Percentiles rank a stretch among this genome's conserved stretches.
These are phyloP conservation scores for Hippophae tibetana DNA, from an alignment of 306 rosid species.

Conservation along the genomic window DNA sequence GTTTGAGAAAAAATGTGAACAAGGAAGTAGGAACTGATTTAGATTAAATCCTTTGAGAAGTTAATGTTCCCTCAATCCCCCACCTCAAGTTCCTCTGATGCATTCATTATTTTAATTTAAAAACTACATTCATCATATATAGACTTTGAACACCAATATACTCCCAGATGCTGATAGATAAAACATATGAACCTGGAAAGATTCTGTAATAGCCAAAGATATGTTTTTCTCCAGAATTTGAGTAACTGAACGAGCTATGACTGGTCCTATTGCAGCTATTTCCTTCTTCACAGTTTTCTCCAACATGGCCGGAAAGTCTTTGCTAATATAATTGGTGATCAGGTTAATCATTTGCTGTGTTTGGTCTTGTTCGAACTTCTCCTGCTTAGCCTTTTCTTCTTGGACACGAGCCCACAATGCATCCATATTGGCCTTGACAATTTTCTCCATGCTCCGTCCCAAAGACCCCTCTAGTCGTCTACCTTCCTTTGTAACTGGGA, in stretches of 20 bases:
- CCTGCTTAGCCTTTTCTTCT: slow-evolving; percentile 60
- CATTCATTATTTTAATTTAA: too few relatives aligned
- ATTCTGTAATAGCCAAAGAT: slow-evolving; percentile 39
- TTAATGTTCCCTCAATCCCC: too few relatives aligned
- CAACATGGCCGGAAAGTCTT: slow-evolving; percentile 41
- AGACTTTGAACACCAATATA: background rate
- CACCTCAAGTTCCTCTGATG: too few relatives aligned
- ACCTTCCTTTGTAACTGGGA: slow-evolving; percentile 53
- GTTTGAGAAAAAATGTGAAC: slow-evolving; percentile 4
- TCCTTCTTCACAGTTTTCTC: slow-evolving; percentile 64
- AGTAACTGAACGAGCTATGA: slow-evolving; percentile 40
- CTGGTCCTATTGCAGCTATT: slow-evolving; percentile 47
- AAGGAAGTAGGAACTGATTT: background rate
- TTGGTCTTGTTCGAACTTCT: slow-evolving; percentile 49
- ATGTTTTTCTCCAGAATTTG: slow-evolving; percentile 45
- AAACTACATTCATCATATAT: too few relatives aligned
- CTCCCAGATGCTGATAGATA: slow-evolving; percentile 8
- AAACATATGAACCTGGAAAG: slow-evolving; percentile 48
- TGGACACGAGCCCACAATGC: slow-evolving; percentile 56
- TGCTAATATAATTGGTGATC: slow-evolving; percentile 46
- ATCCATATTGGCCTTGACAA: slow-evolving; percentile 49
- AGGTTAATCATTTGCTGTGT: slow-evolving; percentile 46
- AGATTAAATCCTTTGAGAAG: too few relatives aligned
- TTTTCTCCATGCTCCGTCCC: slow-evolving; percentile 50
- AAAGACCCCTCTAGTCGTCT: slow-evolving; percentile 56